Percentiles rank a stretch among this genome's conserved stretches.
Conservation (phyloP, 768 basidiomycete species). For the Tubosaeta sp. region DNA sequence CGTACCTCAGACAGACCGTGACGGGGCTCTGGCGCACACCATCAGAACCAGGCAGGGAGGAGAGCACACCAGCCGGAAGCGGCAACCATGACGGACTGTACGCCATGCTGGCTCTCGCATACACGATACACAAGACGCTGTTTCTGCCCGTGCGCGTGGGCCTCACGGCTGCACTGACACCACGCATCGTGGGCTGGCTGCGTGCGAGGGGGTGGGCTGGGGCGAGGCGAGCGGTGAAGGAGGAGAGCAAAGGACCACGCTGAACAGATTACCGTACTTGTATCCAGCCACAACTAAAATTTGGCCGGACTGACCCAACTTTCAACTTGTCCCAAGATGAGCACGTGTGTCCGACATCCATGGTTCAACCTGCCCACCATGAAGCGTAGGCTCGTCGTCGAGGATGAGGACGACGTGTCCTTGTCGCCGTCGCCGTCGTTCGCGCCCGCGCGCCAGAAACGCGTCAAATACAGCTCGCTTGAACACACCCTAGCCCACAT, state of each 20-base stretch:
- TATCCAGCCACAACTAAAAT: background rate
- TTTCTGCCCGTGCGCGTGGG: slow-evolving; percentile 89
- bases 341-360: slow-evolving; percentile 41
- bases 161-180: slow-evolving; percentile 81
- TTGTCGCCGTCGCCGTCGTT: background rate
- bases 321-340: slow-evolving; percentile 6
- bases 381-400: slow-evolving; percentile 36
- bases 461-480: slow-evolving; percentile 44
- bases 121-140: slow-evolving; percentile 92
- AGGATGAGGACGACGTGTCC: slow-evolving; percentile 11
- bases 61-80: slow-evolving; percentile 32
- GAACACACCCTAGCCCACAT: slow-evolving; percentile 59
- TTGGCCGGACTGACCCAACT: background rate
- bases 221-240: slow-evolving; percentile 49
- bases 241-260: slow-evolving; percentile 7
- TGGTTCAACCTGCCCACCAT: slow-evolving; percentile 38
- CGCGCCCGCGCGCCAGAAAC: slow-evolving; percentile 39
- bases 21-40: slow-evolving; percentile 45
- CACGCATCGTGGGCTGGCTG: slow-evolving; percentile 82
- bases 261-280: slow-evolving; percentile 5
- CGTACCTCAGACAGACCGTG: slow-evolving; percentile 50
- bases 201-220: slow-evolving; percentile 79
- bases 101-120: slow-evolving; percentile 90
- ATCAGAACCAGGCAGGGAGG: slow-evolving; percentile 63
- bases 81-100: slow-evolving; percentile 72